Evolutionary conservation across 2,329 filamentous ascomycete species (phyloP), one percentile per base, ranked within the genome.

Genomic region (Arachnomyces sp.): DNA sequence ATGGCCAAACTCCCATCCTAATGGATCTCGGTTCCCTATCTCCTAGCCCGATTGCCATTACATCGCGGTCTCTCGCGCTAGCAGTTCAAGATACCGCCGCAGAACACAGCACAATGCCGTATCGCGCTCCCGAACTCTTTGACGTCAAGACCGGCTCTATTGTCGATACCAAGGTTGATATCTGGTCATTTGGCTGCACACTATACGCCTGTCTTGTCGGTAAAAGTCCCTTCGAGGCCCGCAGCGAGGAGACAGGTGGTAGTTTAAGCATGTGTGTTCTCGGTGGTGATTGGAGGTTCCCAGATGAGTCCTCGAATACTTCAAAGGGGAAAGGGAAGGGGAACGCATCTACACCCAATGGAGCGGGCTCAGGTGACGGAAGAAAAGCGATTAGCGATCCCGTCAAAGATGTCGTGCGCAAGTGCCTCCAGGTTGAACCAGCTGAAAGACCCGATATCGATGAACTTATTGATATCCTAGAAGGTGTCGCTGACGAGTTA

Each of bases 181-280:
- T 98, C 50, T 98, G 92, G 92, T 94, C 86, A 12, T 69, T 98
- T 15, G 92, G 92, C 38, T 96, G 92, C 71, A 96, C 92, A n/a
- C 73, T 98, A 33, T 98, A 94, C 65, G 92, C 92, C 29, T 96
- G 92, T 57, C 75, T 98, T 7, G 87, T 96, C 18, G 92, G 92
- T 49, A 96, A 98, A 65, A 93, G 86, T 11, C 92, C 92, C 2
- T 98, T 98, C 55, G 92, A 98, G 70, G 86, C 89, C 60, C 82
- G 92, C 45, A 90, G 83, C 50, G 92, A 98, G 62, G 90, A 98
- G 69, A 96, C 92, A 0, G 92, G 92, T 49, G 92, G 92, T 33
- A 92, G 84, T 49, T 69, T 98, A 48, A 93, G 85, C 52, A 84
- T 96, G 51, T 96, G 90, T 60, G 86, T 96, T 13, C 69, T 95